phyloP scores from a whole-genome alignment of 2,329 filamentous ascomycete genomes.

The Cordyceps cateniannulata region DNA sequence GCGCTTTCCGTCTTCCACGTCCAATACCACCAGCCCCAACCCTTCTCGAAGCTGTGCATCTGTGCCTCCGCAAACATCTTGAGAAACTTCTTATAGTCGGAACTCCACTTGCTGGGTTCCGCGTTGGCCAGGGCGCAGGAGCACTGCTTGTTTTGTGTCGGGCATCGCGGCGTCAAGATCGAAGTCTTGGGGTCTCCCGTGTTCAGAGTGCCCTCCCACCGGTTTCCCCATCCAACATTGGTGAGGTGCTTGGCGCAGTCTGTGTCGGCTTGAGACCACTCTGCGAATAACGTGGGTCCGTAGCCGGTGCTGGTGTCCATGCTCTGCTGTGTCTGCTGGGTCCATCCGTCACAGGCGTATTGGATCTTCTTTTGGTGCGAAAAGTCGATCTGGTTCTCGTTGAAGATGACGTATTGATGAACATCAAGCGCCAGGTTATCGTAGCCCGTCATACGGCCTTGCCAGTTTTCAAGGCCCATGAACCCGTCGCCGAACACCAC shows the following conservation, averaged over 20 bases:
- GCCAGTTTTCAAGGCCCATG: slow-evolving; percentile 84
- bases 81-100: slow-evolving; percentile 76
- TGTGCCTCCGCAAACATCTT: slow-evolving; percentile 90
- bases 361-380: slow-evolving; percentile 77
- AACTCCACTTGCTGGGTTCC: slow-evolving; percentile 59
- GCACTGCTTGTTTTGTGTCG: slow-evolving; percentile 58
- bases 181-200: slow-evolving; percentile 55
- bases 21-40: slow-evolving; percentile 99
- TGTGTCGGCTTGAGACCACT: slow-evolving; percentile 97
- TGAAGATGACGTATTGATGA: slow-evolving; percentile 98
- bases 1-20: slow-evolving; percentile 89
- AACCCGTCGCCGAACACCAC: slow-evolving; percentile 94
- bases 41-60: slow-evolving; percentile 88
- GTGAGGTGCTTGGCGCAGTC: slow-evolving; percentile 86
- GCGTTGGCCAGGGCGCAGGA: slow-evolving; percentile 72
- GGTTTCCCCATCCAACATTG: slow-evolving; percentile 79
- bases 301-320: slow-evolving; percentile 73
- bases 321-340: slow-evolving; percentile 65
- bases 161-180: slow-evolving; percentile 68
- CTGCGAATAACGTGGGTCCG: slow-evolving; percentile 88
- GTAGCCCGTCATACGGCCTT: slow-evolving; percentile 68
- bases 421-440: slow-evolving; percentile 83
- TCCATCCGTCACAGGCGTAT: slow-evolving; percentile 86
- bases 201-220: slow-evolving; percentile 85
- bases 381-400: slow-evolving; percentile 75